Conservation (phyloP, 2,329 filamentous ascomycete species). For the Colletotrichum sp. region DNA sequence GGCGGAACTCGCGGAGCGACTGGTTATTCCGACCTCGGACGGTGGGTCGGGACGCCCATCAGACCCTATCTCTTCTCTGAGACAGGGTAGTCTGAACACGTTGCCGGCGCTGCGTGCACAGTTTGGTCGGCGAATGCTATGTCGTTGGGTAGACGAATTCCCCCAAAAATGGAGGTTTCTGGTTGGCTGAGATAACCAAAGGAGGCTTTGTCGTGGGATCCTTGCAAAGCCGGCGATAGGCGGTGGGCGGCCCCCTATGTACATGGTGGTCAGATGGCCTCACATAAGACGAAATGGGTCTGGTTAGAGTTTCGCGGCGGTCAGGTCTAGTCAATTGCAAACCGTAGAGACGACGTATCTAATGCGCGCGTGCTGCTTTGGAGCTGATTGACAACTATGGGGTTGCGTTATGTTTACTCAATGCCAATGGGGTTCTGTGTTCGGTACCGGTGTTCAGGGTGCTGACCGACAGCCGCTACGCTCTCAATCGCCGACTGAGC, state of each 20-base stretch:
- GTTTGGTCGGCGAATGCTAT: slow-evolving; percentile 1
- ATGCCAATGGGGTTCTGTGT: neutral
- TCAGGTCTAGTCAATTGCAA: neutral
- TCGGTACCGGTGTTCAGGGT: neutral
- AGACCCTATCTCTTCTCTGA: neutral
- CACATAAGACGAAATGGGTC: slow-evolving; percentile 1
- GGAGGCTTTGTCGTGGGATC: neutral
- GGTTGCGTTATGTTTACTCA: neutral
- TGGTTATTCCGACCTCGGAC: slow-evolving; percentile 21
- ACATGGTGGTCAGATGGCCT: slow-evolving; percentile 8
- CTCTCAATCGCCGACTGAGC: neutral
- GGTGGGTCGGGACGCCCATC: slow-evolving; percentile 18
- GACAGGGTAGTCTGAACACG: slow-evolving; percentile 4
- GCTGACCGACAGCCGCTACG: neutral
- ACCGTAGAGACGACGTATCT: neutral
- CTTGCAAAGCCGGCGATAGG: slow-evolving; percentile 22
- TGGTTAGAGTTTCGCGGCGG: neutral
- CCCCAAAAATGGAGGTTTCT: neutral
- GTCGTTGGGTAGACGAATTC: neutral
- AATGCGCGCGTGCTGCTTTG: neutral
- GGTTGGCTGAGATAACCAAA: slow-evolving; percentile 11
- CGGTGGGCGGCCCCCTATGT: slow-evolving; percentile 2
- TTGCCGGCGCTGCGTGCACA: neutral
- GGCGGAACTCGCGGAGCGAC: slow-evolving; percentile 17
- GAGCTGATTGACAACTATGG: neutral